These are phyloP conservation scores for Boeremia exigua DNA, from an alignment of 2,329 filamentous ascomycete genomes.

Conservation along the genomic window DNA sequence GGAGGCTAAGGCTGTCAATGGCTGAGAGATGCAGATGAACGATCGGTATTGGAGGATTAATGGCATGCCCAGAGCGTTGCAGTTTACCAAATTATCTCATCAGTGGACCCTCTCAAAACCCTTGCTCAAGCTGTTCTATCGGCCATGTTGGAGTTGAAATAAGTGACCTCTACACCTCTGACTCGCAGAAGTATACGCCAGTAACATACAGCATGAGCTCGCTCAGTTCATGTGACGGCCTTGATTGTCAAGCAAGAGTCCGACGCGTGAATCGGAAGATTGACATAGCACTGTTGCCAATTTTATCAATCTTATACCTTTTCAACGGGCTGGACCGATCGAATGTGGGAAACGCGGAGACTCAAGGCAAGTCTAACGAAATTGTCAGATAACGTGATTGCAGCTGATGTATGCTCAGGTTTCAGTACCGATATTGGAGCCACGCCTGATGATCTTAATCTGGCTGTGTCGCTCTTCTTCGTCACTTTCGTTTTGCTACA, in stretches of 20 bases:
- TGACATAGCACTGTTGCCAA: constrained; percentile 30
- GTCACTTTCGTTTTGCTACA: constrained; percentile 33
- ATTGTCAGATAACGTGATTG: background rate
- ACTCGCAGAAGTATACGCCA: background rate
- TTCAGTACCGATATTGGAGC: constrained; percentile 32
- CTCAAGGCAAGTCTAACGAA: constrained; percentile 22
- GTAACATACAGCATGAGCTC: background rate
- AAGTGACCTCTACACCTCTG: background rate
- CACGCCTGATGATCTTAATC: constrained; percentile 31
- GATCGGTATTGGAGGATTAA: background rate
- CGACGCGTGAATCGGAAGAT: constrained; percentile 7
- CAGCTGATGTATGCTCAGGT: constrained; percentile 14
- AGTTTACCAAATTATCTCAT: background rate
- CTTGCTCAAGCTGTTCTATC: background rate
- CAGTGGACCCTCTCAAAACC: background rate
- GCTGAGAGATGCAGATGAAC: background rate
- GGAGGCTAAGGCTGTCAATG: background rate
- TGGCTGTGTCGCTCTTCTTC: constrained; percentile 35
- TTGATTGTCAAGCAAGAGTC: background rate
- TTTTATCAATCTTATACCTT: constrained; percentile 28
- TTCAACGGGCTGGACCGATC: constrained; percentile 34
- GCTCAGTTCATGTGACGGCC: background rate
- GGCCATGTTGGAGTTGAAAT: background rate
- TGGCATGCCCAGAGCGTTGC: background rate
- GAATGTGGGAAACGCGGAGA: constrained; percentile 37